Conservation (phyloP, 2,329 filamentous ascomycete species). For the Davidsoniella australis region DNA sequence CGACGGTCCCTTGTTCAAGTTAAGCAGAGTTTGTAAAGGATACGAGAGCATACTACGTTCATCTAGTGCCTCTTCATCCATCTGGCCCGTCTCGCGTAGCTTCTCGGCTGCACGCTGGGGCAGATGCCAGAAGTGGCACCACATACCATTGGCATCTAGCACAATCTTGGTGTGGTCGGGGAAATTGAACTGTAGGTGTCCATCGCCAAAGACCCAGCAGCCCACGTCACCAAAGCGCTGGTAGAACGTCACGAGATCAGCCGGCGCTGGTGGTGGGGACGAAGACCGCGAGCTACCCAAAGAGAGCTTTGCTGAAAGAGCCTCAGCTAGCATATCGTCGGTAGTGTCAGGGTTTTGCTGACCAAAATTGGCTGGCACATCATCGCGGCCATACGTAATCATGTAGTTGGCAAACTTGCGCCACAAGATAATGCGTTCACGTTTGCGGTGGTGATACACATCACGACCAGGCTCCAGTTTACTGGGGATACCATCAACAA, state of each 20-base stretch:
- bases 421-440: slow-evolving; percentile 50
- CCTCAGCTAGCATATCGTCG: slow-evolving; percentile 7
- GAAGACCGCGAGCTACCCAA: neutral
- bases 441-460: slow-evolving; percentile 47
- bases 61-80: slow-evolving; percentile 52
- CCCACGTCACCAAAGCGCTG: slow-evolving; percentile 67
- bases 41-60: slow-evolving; percentile 56
- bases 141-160: slow-evolving; percentile 54
- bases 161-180: slow-evolving; percentile 78
- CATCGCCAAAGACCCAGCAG: slow-evolving; percentile 67
- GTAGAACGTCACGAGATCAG: slow-evolving; percentile 60
- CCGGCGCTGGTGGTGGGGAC: slow-evolving; percentile 19
- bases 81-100: slow-evolving; percentile 46
- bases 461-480: slow-evolving; percentile 47
- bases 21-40: slow-evolving; percentile 55
- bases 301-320: slow-evolving; percentile 7
- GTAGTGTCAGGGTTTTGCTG: slow-evolving; percentile 6
- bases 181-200: slow-evolving; percentile 71
- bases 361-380: slow-evolving; percentile 25
- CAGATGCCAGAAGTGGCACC: slow-evolving; percentile 64
- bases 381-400: slow-evolving; percentile 57
- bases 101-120: slow-evolving; percentile 51
- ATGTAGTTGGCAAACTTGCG: slow-evolving; percentile 63
- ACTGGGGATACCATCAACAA: slow-evolving; percentile 41
- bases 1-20: slow-evolving; percentile 38